phyloP scores from a whole-genome alignment of 2,329 filamentous ascomycete genomes.

The Verticillium alfalfae region DNA sequence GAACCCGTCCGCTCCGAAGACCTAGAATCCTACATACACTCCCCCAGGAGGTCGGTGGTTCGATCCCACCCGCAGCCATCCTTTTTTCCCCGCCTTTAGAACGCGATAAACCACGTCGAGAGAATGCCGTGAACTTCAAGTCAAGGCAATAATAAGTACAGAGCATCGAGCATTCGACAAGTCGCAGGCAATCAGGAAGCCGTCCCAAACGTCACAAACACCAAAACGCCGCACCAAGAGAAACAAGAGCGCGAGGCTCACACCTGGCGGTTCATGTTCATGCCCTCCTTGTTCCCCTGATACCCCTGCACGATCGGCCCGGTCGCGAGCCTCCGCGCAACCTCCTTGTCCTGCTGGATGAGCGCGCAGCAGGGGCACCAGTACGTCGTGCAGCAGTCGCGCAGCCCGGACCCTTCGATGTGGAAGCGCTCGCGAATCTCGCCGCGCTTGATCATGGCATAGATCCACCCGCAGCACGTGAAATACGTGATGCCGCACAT shows the following conservation, averaged over 20 bases:
- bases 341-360: conserved; percentile 55
- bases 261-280: conserved; percentile 24
- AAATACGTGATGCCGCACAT: conserved; percentile 29
- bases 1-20: neutral
- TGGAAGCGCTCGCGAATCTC: conserved; percentile 48
- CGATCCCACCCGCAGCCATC: neutral
- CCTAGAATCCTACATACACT: neutral
- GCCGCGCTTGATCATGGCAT: conserved; percentile 45
- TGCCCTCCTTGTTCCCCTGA: conserved; percentile 28
- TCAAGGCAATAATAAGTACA: no score
- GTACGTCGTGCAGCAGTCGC: conserved; percentile 47
- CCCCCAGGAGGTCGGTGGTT: neutral
- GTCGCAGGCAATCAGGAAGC: no score
- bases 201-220: no score
- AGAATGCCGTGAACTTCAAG: no score
- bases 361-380: conserved; percentile 53
- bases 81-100: neutral
- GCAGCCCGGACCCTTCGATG: conserved; percentile 41
- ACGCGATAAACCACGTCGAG: no score
- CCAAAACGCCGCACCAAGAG: no score
- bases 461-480: conserved; percentile 38
- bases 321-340: conserved; percentile 20
- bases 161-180: no score
- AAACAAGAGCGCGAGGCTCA: neutral
- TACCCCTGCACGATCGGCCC: conserved; percentile 24